Base-by-base conservation (phyloP, 371 early-diverging fungal species). In the Rhizomucor miehei region DNA sequence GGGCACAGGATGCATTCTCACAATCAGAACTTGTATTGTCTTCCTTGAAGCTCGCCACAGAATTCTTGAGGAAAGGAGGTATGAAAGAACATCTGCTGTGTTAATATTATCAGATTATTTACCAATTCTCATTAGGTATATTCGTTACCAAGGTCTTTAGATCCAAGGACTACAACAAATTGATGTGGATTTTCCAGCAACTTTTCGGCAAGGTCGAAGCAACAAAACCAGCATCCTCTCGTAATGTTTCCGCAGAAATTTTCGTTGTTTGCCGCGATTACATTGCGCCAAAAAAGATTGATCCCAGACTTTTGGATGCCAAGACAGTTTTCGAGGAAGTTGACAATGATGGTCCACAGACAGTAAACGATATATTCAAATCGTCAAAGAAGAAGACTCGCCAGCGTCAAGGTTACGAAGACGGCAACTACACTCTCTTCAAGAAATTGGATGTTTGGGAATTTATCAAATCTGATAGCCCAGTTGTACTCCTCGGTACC, bases 161-260 rank as follows among this genome's bases (percentile, higher is more conserved):
- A 59, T 98, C 99, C 59, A 96, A 97, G 75, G 99, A 99, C 86
- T 99, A 99, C 89, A 96, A 94, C 84, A 91, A 94, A 54, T 81
- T 99, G 37, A 77, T 99, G 50, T 98, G 95, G 95, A 94, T 99
- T 17, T 96, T 99, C 66, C 92, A 95, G 65, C 97, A 99, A 76
- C 80, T 99, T 37, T 99, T 99, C 79, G 81, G 82, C 41, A 92
- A 89, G 60, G 99, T 99, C 57, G 96, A 99, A 73, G 98, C 99
- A 10, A 99, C 99, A 13, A 99, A 99, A 76, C 99, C 99, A 13
- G 88, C 98, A n/a, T 95, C 97, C 41, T 98, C 98, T 49, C 89
- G 99, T 83, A 95, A 91, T 57, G 99, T 99, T 21, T 99, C 99
- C 59, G 99, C 99, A n/a, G 99, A 99, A 86, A 99, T 99, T 61